Evolutionary conservation across 2,329 filamentous ascomycete species (phyloP).

Genomic region (Nakataea oryzae): DNA sequence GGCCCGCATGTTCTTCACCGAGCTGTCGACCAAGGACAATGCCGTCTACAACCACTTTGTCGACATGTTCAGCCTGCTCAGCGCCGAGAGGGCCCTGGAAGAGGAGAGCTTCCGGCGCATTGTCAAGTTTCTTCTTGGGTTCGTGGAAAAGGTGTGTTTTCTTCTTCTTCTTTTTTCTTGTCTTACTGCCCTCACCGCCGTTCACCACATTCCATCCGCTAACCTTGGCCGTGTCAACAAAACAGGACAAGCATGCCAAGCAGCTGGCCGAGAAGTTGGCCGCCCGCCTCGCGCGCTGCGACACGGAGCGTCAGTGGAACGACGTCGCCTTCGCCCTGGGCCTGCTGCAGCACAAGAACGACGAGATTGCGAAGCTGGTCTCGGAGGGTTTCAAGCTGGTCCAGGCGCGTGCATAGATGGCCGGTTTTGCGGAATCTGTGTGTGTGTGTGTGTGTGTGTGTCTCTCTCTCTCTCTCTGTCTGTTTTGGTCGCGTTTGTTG

Average conservation of each 20-base stretch:
- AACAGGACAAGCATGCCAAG: slow-evolving; percentile 89
- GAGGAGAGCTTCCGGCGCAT: slow-evolving; percentile 82
- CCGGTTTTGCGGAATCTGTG: neutral
- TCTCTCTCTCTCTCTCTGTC: too few relatives aligned
- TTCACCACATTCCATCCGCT: neutral
- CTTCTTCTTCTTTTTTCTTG: neutral
- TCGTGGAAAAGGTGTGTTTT: slow-evolving; percentile 81
- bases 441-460: too few relatives aligned
- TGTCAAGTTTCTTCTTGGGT: slow-evolving; percentile 85
- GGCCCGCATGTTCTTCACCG: slow-evolving; percentile 96
- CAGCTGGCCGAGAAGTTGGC: slow-evolving; percentile 90
- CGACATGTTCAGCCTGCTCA: slow-evolving; percentile 93
- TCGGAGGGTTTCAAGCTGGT: slow-evolving; percentile 68
- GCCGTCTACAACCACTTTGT: slow-evolving; percentile 99
- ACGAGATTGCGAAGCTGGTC: slow-evolving; percentile 72
- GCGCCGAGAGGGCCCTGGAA: slow-evolving; percentile 67
- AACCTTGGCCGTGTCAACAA: neutral
- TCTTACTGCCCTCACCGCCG: neutral
- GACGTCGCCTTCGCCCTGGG: slow-evolving; percentile 91
- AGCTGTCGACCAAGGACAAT: slow-evolving; percentile 95
- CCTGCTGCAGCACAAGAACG: slow-evolving; percentile 83
- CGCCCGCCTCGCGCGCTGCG: slow-evolving; percentile 72
- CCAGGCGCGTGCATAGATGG: slow-evolving; percentile 45
- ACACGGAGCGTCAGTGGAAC: slow-evolving; percentile 93
- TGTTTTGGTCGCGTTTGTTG: neutral